Conservation (phyloP, 2,329 filamentous ascomycete genomes). For the Dichotomopilus funicola region DNA sequence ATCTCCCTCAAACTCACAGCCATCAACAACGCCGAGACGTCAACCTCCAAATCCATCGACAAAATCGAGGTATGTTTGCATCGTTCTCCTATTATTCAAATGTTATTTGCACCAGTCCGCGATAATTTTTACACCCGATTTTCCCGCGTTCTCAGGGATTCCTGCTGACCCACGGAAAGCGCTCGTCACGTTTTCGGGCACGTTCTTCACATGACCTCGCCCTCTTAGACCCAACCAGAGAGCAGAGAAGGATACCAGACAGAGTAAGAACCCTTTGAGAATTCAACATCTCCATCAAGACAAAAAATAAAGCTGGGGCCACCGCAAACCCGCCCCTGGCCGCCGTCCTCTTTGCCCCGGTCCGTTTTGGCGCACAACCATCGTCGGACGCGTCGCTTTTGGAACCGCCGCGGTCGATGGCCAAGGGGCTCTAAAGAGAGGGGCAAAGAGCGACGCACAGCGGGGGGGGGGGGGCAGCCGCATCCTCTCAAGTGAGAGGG, state of each 20-base stretch:
- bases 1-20: slow-evolving; percentile 12
- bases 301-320: not conserved
- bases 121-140: slow-evolving; percentile 10
- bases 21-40: slow-evolving; percentile 7
- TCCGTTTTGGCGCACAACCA: not conserved
- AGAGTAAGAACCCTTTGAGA: slow-evolving; percentile 13
- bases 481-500: not conserved
- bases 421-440: no score
- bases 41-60: slow-evolving; percentile 13
- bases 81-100: not conserved
- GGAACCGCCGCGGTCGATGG: no score
- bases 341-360: no score
- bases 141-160: slow-evolving; percentile 3
- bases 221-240: slow-evolving; percentile 16
- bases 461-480: not conserved
- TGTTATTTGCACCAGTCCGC: slow-evolving; percentile 8
- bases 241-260: not conserved
- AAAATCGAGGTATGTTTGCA: slow-evolving; percentile 23
- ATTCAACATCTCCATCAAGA: slow-evolving; percentile 5
- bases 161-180: slow-evolving; percentile 18
- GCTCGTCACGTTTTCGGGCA: slow-evolving; percentile 26
- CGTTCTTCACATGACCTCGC: slow-evolving; percentile 26
- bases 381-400: not conserved
- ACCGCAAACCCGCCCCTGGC: not conserved
- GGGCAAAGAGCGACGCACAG: no score